Percentiles rank a stretch among this genome's conserved stretches.
Conservation (phyloP, 129 eudicot genomes). For the Daucus carota region DH1_v3.0 NC_030381.2:4646501-4647000, state of each 20-base stretch:
- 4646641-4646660: background rate
- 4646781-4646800: conserved; percentile 5
- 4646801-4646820: conserved; percentile 53
- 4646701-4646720: no score
- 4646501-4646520: background rate
- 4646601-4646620: background rate
- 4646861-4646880: conserved; percentile 9
- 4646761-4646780: background rate
- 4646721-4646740: no score
- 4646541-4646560: background rate
- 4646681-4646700: background rate
- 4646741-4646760: no score
- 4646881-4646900: conserved; percentile 8
- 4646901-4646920: background rate
- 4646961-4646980: background rate
- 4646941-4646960: background rate
- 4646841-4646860: conserved; percentile 15
- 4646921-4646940: background rate
- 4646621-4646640: background rate
- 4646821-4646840: conserved; percentile 77
- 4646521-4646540: no score
- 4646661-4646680: background rate
- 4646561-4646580: background rate
- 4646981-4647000: background rate
- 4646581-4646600: background rate